Evolutionary conservation across 495 filamentous ascomycete genomes (phyloP).

Genomic region (Neurospora sublineolata): DNA sequence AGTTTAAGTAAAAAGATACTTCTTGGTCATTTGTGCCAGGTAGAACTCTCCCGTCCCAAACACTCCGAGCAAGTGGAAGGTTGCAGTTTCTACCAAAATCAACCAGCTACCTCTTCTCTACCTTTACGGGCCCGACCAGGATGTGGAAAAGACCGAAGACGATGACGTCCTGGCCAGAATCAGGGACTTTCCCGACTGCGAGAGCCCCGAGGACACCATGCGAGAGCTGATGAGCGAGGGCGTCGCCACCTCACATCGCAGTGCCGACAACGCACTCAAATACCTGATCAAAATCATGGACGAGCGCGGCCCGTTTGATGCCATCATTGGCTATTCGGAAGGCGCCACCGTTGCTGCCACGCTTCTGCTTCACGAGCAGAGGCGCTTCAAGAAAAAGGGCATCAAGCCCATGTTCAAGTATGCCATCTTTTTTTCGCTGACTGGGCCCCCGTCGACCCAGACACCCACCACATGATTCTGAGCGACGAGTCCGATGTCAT

Average conservation of each 20-base stretch:
- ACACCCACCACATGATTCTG: constrained; percentile 33
- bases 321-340: constrained; percentile 51
- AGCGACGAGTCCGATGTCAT: constrained; percentile 41
- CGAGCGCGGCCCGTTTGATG: constrained; percentile 39
- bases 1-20: too few species aligned
- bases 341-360: constrained; percentile 48
- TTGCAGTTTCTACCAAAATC: too few species aligned
- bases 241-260: constrained; percentile 29
- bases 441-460: constrained; percentile 43
- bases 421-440: constrained; percentile 48
- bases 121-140: too few species aligned
- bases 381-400: constrained; percentile 32
- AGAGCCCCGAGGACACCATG: constrained; percentile 38
- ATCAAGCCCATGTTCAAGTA: constrained; percentile 42
- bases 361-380: constrained; percentile 41
- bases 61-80: too few species aligned
- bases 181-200: constrained; percentile 37
- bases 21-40: too few species aligned
- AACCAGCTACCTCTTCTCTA: too few species aligned
- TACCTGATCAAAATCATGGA: constrained; percentile 37
- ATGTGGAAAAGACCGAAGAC: constrained; percentile 25
- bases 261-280: constrained; percentile 31
- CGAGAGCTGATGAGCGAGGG: constrained; percentile 40
- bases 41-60: too few species aligned
- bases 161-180: constrained; percentile 39